phyloP scores from a whole-genome alignment of 1,139 yeast genomes.

The Yamadazyma triangularis region DNA sequence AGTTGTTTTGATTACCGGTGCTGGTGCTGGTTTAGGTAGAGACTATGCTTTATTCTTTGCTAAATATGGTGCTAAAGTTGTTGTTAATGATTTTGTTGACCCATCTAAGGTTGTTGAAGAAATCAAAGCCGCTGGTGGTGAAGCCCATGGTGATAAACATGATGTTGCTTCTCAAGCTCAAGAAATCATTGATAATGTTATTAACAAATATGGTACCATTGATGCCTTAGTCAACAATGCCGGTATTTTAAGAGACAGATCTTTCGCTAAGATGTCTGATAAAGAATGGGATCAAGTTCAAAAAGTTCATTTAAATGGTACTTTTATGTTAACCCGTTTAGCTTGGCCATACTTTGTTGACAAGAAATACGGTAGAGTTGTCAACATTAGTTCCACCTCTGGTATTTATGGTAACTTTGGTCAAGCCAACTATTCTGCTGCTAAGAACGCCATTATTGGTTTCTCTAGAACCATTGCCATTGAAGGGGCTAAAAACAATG shows the following conservation, averaged over 20 bases:
- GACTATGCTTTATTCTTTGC: conserved; percentile 86
- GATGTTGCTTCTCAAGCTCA: conserved; percentile 78
- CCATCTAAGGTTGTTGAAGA: conserved; percentile 75
- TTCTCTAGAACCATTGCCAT: conserved; percentile 81
- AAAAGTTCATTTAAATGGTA: conserved; percentile 79
- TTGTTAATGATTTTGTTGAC: conserved; percentile 84
- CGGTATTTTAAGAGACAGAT: conserved; percentile 88
- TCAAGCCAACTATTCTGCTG: conserved; percentile 93
- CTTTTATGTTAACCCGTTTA: conserved; percentile 77
- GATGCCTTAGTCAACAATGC: conserved; percentile 91
- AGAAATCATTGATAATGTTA: conserved; percentile 73
- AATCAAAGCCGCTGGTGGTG: conserved; percentile 71
- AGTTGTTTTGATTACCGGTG: conserved; percentile 92
- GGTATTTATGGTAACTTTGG: conserved; percentile 98
- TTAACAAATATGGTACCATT: conserved; percentile 74
- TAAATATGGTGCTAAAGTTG: conserved; percentile 91
- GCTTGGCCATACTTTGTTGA: conserved; percentile 89
- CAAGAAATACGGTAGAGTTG: conserved; percentile 76
- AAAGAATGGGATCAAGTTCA: conserved; percentile 81
- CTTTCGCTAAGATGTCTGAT: conserved; percentile 80
- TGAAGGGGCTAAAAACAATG: conserved; percentile 80
- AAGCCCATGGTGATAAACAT: conserved; percentile 79
- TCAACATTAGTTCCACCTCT: conserved; percentile 91
- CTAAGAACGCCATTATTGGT: conserved; percentile 86
- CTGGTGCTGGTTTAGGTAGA: conserved; percentile 93